Percentiles rank a stretch among this genome's conserved stretches.
phyloP scores from a whole-genome alignment of 805 yeast species.

The Spathaspora hagerdaliae region DNA sequence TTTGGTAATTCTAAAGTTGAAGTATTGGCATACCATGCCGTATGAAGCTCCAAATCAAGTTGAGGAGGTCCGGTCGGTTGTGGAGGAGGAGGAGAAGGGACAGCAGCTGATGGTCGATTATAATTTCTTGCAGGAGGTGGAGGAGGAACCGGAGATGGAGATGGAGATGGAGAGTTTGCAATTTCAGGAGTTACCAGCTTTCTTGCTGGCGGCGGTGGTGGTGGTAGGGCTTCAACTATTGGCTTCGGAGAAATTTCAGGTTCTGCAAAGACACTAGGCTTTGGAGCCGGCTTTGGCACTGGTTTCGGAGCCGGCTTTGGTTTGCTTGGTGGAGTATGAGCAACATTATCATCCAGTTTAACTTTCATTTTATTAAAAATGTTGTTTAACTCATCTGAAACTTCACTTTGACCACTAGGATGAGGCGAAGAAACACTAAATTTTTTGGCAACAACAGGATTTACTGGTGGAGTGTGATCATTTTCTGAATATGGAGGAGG shows the following conservation, averaged over 20 bases:
- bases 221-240: not conserved
- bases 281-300: conserved; percentile 7
- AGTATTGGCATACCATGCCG: conserved; percentile 45
- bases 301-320: conserved; percentile 6
- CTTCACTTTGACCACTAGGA: not conserved
- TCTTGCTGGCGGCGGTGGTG: not conserved
- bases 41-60: conserved; percentile 38
- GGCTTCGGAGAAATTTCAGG: conserved; percentile 3
- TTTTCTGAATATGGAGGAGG: conserved; percentile 15
- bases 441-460: not conserved
- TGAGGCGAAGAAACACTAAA: not conserved
- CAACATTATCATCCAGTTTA: not conserved
- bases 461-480: not conserved
- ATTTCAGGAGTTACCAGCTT: conserved; percentile 4
- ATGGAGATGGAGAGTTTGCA: conserved; percentile 7
- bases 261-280: not conserved
- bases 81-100: conserved; percentile 6
- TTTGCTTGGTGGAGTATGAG: not conserved
- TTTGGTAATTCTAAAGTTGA: conserved; percentile 29
- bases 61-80: conserved; percentile 24
- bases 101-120: conserved; percentile 9
- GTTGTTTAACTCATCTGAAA: conserved; percentile 4
- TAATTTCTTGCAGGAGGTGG: conserved; percentile 29
- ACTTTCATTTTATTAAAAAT: conserved; percentile 5
- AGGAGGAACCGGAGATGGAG: conserved; percentile 15